Percentiles rank a stretch among this genome's conserved stretches.
phyloP scores from a whole-genome alignment of 2,329 filamentous ascomycete genomes.

The Akanthomyces dipterigenus region DNA sequence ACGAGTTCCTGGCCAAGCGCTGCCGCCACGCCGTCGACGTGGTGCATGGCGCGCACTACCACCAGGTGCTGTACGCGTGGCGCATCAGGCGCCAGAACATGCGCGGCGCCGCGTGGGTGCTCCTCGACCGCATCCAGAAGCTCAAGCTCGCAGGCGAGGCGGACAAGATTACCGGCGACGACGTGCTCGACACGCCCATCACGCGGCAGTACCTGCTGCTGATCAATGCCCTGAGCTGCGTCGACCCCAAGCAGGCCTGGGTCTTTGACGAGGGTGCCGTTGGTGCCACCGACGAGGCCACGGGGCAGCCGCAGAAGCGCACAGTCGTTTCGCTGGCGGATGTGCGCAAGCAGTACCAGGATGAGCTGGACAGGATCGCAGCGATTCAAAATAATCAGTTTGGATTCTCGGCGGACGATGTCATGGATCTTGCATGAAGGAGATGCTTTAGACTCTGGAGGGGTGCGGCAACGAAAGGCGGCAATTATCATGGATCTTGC shows the following conservation, averaged over 20 bases:
- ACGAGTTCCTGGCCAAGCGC: slow-evolving; percentile 67
- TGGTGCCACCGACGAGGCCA: slow-evolving; percentile 19
- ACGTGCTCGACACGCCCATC: slow-evolving; percentile 55
- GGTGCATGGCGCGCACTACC: slow-evolving; percentile 65
- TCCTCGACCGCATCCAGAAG: slow-evolving; percentile 58
- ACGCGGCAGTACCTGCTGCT: slow-evolving; percentile 78
- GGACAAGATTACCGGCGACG: slow-evolving; percentile 47
- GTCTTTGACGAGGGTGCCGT: slow-evolving; percentile 44
- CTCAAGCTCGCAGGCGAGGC: slow-evolving; percentile 53
- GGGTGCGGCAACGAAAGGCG: neutral
- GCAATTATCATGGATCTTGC: neutral
- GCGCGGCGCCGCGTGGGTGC: slow-evolving; percentile 64
- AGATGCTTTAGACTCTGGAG: neutral
- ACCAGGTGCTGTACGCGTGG: slow-evolving; percentile 88
- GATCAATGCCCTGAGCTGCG: slow-evolving; percentile 87
- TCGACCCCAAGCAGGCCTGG: slow-evolving; percentile 75
- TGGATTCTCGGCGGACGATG: slow-evolving; percentile 56
- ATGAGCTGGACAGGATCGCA: slow-evolving; percentile 79
- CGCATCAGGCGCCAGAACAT: slow-evolving; percentile 78
- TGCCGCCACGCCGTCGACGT: slow-evolving; percentile 64
- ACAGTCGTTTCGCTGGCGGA: slow-evolving; percentile 81
- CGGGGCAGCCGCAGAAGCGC: slow-evolving; percentile 44
- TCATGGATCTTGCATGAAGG: slow-evolving; percentile 44
- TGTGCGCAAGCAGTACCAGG: slow-evolving; percentile 81
- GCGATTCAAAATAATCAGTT: slow-evolving; percentile 87